Evolutionary conservation across 257 asterid species (phyloP).

Genomic region (Solanum peruvianum): DNA sequence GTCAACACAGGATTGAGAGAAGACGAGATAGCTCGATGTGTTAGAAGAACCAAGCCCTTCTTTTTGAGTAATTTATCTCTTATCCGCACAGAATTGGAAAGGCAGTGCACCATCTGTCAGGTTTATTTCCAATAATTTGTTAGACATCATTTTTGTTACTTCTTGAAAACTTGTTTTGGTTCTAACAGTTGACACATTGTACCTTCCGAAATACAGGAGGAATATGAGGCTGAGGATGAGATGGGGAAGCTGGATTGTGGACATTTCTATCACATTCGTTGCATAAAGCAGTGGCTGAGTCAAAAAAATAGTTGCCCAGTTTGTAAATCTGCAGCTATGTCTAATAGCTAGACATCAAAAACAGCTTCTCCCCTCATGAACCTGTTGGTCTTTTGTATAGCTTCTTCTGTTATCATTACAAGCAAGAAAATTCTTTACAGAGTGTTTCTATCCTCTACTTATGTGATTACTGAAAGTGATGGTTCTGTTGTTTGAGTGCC

Average conservation of each 20-base stretch:
- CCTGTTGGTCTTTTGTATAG: slow-evolving; percentile 21
- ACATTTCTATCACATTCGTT: slow-evolving; percentile 62
- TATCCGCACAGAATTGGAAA: slow-evolving; percentile 39
- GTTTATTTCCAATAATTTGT: slow-evolving; percentile 10
- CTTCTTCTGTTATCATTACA: slow-evolving; percentile 19
- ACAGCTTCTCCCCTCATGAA: neutral
- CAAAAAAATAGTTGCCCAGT: slow-evolving; percentile 73
- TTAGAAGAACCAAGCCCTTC: slow-evolving; percentile 43
- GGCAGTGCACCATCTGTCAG: slow-evolving; percentile 89
- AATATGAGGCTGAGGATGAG: slow-evolving; percentile 60
- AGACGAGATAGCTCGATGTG: slow-evolving; percentile 49
- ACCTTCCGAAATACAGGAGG: slow-evolving; percentile 41
- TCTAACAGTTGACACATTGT: neutral
- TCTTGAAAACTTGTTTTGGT: neutral
- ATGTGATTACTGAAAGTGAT: neutral
- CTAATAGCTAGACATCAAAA: neutral
- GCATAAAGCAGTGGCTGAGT: slow-evolving; percentile 92
- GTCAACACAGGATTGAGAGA: slow-evolving; percentile 88
- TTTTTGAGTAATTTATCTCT: slow-evolving; percentile 13
- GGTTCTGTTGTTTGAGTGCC: neutral
- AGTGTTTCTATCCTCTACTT: neutral
- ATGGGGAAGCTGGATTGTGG: slow-evolving; percentile 71
- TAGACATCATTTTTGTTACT: neutral
- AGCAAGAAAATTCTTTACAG: slow-evolving; percentile 20
- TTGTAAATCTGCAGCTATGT: slow-evolving; percentile 56